Percentiles rank a stretch among this genome's conserved stretches.
Evolutionary conservation across 139 green algal species (phyloP).

Genomic region (Auxenochlorella pyrenoidosa): DNA sequence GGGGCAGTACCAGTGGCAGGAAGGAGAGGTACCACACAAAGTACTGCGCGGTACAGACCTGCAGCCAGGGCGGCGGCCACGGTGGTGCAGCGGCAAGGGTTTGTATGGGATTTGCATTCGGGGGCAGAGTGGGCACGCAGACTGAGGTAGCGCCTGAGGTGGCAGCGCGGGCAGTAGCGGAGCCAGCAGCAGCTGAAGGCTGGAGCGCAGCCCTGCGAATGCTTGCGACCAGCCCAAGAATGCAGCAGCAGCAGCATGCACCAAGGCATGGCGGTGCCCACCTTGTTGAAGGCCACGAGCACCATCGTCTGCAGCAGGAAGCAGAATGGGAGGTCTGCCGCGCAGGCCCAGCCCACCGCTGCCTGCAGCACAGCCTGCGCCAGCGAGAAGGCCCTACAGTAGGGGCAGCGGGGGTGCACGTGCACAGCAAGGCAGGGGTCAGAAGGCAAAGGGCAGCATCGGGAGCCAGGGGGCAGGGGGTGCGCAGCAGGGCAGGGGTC

Average conservation of each 20-base stretch:
- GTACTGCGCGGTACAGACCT: slow-evolving; percentile 91
- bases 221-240: neutral
- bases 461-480: no score
- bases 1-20: slow-evolving; percentile 77
- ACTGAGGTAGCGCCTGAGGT: no score
- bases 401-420: neutral
- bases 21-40: slow-evolving; percentile 97
- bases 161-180: neutral
- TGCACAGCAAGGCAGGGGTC: neutral
- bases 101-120: no score
- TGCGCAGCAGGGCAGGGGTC: no score
- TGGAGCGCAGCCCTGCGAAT: neutral
- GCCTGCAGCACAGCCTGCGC: slow-evolving; percentile 12
- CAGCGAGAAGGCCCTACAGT: slow-evolving; percentile 8
- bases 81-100: no score
- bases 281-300: slow-evolving; percentile 96
- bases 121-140: no score
- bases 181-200: neutral
- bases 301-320: slow-evolving; percentile 79
- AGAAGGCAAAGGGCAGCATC: neutral
- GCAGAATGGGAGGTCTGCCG: slow-evolving; percentile 40
- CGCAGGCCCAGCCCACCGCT: slow-evolving; percentile 20
- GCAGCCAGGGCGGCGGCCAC: no score
- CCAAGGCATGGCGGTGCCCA: neutral
- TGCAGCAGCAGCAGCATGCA: neutral